These are phyloP conservation scores for Rhizoclosmatium sp. DNA, from an alignment of 192 early-diverging fungal genomes.

Conservation along the genomic window DNA sequence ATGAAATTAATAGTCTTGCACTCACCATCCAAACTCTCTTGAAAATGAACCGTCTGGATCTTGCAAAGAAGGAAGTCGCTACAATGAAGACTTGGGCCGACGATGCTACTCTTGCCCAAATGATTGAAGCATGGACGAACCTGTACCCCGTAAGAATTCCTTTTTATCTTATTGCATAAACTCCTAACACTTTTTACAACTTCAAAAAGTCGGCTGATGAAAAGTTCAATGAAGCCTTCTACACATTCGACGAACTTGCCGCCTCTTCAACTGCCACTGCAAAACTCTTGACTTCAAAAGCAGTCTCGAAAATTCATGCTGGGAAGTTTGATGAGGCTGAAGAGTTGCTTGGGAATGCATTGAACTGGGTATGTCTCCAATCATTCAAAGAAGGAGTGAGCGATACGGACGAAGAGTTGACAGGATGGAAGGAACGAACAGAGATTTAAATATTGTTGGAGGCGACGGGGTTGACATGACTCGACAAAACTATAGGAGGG, in stretches of 20 bases:
- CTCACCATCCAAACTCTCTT: constrained; percentile 82
- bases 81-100: constrained; percentile 88
- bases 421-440: not conserved
- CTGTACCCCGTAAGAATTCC: constrained; percentile 28
- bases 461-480: not conserved
- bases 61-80: constrained; percentile 84
- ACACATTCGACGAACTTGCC: constrained; percentile 94
- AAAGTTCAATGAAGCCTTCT: constrained; percentile 87
- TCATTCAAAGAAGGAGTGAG: too few species aligned
- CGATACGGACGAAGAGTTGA: not conserved
- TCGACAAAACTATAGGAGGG: not conserved
- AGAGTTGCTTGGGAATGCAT: constrained; percentile 76
- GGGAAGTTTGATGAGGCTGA: constrained; percentile 86
- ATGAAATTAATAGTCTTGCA: constrained; percentile 60
- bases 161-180: not conserved
- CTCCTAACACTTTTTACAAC: not conserved
- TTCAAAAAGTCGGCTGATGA: constrained; percentile 67
- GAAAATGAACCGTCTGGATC: constrained; percentile 80
- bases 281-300: constrained; percentile 80
- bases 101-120: constrained; percentile 91
- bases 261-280: constrained; percentile 74
- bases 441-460: not conserved
- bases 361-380: constrained; percentile 47
- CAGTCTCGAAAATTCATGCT: constrained; percentile 81
- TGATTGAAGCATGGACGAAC: constrained; percentile 91